Evolutionary conservation across 495 filamentous ascomycete genomes (phyloP).

Genomic region (Penicillium bialowiezense): DNA sequence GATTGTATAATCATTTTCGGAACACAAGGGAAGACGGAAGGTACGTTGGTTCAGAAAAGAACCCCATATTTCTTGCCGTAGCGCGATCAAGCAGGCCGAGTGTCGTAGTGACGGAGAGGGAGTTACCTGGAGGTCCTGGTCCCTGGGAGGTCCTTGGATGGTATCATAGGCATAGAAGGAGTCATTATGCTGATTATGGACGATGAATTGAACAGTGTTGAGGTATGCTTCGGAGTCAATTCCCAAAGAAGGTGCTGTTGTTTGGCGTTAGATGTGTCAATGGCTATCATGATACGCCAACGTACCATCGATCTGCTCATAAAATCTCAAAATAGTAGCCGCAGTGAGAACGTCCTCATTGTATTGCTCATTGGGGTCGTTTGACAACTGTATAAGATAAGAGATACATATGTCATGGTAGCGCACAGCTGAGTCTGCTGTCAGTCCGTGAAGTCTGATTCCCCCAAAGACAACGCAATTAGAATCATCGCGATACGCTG

Average conservation of each 20-base stretch:
- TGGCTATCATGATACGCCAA: not conserved
- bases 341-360: conserved; percentile 34
- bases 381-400: conserved; percentile 23
- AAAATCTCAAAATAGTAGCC: conserved; percentile 31
- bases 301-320: conserved; percentile 33
- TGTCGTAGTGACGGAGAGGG: conserved; percentile 21
- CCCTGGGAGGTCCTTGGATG: conserved; percentile 11
- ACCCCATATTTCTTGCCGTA: conserved; percentile 35
- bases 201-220: conserved; percentile 13
- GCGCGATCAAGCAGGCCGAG: conserved; percentile 29
- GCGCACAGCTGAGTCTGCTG: conserved; percentile 21
- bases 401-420: conserved; percentile 30
- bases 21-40: conserved; percentile 16
- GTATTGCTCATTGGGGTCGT: conserved; percentile 25
- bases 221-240: conserved; percentile 19
- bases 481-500: conserved; percentile 7
- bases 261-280: not conserved
- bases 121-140: conserved; percentile 2
- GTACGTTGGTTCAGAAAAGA: conserved; percentile 30
- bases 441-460: conserved; percentile 16
- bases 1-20: conserved; percentile 13
- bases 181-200: conserved; percentile 3
- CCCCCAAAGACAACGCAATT: conserved; percentile 11
- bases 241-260: conserved; percentile 14
- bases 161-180: conserved; percentile 12